Base-by-base conservation (phyloP, 345 rosid species). In the Aquilaria malaccensis region DNA sequence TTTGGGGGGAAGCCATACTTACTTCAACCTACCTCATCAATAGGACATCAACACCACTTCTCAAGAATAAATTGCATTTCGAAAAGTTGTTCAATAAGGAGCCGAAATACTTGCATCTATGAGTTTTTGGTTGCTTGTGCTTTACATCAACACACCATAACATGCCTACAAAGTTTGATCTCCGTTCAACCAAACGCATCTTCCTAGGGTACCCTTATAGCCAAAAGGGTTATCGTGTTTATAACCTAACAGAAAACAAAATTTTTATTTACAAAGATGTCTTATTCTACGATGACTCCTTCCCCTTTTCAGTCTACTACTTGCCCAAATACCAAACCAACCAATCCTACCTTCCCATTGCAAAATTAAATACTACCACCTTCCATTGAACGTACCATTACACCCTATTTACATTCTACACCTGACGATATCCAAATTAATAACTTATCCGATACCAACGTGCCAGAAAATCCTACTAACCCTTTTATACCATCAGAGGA, bases 81-180 rank as follows among this genome's bases (percentile, higher is more conserved):
- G 62, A 65, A 22, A 11, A 47, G 14, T 11, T 65, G 3, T 51
- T 31, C 11, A n/a, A 33, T 2, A 9, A 6, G 2, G 2, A 3
- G 6, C 69, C 56, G 2, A 31, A 2, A 3, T 65, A 48, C 7
- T 6, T 14, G 3, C 47, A 33, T 13, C 13, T 65, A 1, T 5
- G 45, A 3, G 50, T 29, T 4, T 65, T 65, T 33, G 56, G 56
- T 0, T 65, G 62, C n/a, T 33, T 56, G 0, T 56, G 30, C 48
- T 65, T 9, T 58, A 22, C 62, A 0, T 31, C 57, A 2, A 65
- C 61, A 4, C 61, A 49, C 7, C 52, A 9, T 49, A 7, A 3
- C 52, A 4, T 9, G 10, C 13, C 52, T 37, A 4, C 43, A 37
- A 49, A 49, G 10, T 49, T 49, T 49, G 15, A n/a, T 11, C 52